Conservation (phyloP, 345 rosid species). For the Psidium friedrichsthalianum region DNA sequence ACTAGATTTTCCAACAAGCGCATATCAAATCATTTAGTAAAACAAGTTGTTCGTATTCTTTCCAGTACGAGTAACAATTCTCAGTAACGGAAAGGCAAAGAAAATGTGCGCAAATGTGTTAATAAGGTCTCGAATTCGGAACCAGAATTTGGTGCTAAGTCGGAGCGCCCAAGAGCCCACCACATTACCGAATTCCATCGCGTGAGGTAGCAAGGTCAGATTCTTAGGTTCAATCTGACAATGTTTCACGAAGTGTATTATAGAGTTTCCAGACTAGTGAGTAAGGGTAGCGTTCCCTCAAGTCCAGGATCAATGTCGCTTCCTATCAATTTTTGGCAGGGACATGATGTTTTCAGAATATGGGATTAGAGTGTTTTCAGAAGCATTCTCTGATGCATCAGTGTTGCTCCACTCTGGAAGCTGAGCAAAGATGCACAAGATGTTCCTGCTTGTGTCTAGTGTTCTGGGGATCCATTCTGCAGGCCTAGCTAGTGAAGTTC, state of each 20-base stretch:
- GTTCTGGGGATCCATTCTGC: not conserved
- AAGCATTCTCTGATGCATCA: not conserved
- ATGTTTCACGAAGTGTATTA: not conserved
- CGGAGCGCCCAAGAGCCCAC: not conserved
- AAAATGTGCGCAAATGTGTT: not conserved
- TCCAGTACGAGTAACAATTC: not conserved
- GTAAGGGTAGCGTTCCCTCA: not conserved
- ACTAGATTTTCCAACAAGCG: not conserved
- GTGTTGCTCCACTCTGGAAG: not conserved
- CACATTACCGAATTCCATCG: not conserved
- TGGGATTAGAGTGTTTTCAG: not conserved
- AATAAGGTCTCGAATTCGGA: not conserved
- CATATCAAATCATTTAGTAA: not conserved
- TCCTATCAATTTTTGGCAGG: not conserved
- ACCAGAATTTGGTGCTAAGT: not conserved
- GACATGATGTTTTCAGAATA: not conserved
- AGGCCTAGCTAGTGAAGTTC: not conserved
- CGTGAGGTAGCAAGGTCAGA: not conserved
- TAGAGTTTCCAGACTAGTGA: not conserved
- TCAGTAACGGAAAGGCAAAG: not conserved
- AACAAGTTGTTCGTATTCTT: not conserved
- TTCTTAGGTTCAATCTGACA: not conserved
- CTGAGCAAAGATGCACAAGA: not conserved
- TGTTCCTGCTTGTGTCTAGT: not conserved
- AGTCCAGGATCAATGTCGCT: not conserved